Evolutionary conservation across 164 flowering plant species (phyloP).

Genomic region (Nelumbo lutea): DNA sequence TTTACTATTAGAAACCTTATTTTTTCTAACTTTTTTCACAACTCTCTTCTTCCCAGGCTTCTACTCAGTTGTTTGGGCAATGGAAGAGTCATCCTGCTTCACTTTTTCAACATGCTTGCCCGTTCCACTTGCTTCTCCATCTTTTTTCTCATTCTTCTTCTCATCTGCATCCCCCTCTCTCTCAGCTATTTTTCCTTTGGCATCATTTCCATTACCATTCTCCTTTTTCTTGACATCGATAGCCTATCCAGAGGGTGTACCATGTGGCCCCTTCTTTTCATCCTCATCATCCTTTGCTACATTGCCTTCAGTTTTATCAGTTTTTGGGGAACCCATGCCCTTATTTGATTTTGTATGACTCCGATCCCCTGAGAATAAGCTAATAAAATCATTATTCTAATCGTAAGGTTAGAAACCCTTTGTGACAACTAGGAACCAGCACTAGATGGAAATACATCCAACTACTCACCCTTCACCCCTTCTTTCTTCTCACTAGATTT

Average conservation of each 20-base stretch:
- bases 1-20: conserved; percentile 46
- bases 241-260: conserved; percentile 19
- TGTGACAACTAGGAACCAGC: not conserved
- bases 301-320: conserved; percentile 21
- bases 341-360: conserved; percentile 21
- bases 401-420: not conserved
- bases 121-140: conserved; percentile 20
- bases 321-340: conserved; percentile 25
- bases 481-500: conserved; percentile 45
- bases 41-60: conserved; percentile 65
- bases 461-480: conserved; percentile 39
- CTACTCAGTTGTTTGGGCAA: conserved; percentile 23
- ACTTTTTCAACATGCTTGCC: conserved; percentile 22
- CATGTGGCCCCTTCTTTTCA: conserved; percentile 25
- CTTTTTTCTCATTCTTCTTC: conserved; percentile 17
- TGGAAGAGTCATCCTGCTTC: conserved; percentile 27
- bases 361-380: conserved; percentile 18
- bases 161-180: conserved; percentile 20
- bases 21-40: conserved; percentile 58
- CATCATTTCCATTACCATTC: conserved; percentile 14
- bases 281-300: conserved; percentile 10
- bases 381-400: not conserved
- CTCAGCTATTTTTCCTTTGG: conserved; percentile 11
- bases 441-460: not conserved
- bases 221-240: conserved; percentile 26